These are phyloP conservation scores for Colletotrichum chrysophilum DNA, from an alignment of 2,329 filamentous ascomycete species.

Conservation along the genomic window DNA sequence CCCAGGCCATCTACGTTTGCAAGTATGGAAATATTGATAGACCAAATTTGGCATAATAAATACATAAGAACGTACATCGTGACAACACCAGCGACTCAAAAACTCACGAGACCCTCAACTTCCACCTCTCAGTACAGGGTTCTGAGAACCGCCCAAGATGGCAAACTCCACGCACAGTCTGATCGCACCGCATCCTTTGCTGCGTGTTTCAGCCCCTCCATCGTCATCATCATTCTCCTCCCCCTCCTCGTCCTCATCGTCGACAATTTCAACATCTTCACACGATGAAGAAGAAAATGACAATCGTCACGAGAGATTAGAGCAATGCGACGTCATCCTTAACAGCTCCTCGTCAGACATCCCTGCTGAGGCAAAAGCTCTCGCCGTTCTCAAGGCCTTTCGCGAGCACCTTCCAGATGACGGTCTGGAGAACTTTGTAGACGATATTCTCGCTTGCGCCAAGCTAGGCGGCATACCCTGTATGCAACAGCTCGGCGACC, in stretches of 20 bases:
- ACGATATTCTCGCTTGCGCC: not conserved
- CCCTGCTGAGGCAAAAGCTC: not conserved
- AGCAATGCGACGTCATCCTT: not conserved
- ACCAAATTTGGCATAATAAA: rapidly evolving
- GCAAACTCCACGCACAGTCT: not conserved
- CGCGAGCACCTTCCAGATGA: not conserved
- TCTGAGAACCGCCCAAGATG: not conserved
- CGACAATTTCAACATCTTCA: not conserved
- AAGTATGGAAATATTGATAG: not conserved
- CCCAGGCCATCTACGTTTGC: not conserved
- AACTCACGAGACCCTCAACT: rapidly evolving
- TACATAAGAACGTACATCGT: not conserved
- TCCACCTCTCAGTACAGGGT: rapidly evolving
- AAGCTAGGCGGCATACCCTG: not conserved
- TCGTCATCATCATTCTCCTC: not conserved
- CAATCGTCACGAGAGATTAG: not conserved
- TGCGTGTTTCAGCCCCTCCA: not conserved
- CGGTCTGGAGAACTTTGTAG: not conserved
- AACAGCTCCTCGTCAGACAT: not conserved
- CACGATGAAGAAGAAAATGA: not conserved
- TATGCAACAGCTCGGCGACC: not conserved
- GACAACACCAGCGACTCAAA: not conserved
- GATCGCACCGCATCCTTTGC: not conserved
- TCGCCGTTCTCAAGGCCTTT: not conserved
- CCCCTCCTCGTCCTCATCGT: not conserved